Percentiles rank a stretch among this genome's conserved stretches.
phyloP scores from a whole-genome alignment of 73 alveolate genomes.

The Blepharisma stoltei region DNA sequence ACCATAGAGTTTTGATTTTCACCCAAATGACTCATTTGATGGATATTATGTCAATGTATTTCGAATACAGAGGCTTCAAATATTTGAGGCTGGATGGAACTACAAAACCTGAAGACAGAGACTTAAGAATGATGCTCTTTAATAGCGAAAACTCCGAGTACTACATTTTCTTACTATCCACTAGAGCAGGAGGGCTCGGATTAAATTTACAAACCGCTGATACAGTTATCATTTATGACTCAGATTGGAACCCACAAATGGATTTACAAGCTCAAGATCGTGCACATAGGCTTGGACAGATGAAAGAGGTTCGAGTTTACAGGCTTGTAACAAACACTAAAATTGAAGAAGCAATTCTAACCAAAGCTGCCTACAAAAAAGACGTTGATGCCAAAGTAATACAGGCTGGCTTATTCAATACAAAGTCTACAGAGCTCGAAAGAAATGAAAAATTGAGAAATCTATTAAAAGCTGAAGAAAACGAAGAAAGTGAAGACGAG shows the following conservation, averaged over 20 bases:
- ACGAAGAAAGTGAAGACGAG: slow-evolving; percentile 77
- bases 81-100: slow-evolving; percentile 93
- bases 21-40: slow-evolving; percentile 94
- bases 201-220: slow-evolving; percentile 93
- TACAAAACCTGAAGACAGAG: slow-evolving; percentile 95
- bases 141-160: slow-evolving; percentile 72
- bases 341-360: slow-evolving; percentile 93
- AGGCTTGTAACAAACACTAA: slow-evolving; percentile 89
- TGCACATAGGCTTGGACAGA: slow-evolving; percentile 99
- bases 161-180: slow-evolving; percentile 82
- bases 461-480: slow-evolving; percentile 66
- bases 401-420: slow-evolving; percentile 94
- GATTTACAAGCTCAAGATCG: slow-evolving; percentile 98
- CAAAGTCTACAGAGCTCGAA: slow-evolving; percentile 88
- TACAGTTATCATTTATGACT: slow-evolving; percentile 94
- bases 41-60: slow-evolving; percentile 91
- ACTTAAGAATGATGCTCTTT: slow-evolving; percentile 69
- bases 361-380: slow-evolving; percentile 93
- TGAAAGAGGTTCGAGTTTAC: slow-evolving; percentile 94
- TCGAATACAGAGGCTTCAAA: slow-evolving; percentile 82
- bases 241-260: slow-evolving; percentile 99
- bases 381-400: slow-evolving; percentile 95
- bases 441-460: slow-evolving; percentile 90
- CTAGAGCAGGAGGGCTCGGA: slow-evolving; percentile 98
- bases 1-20: slow-evolving; percentile 95